A percentile compares a stretch with the other conserved stretches of the same genome.
These are phyloP conservation scores for Alternaria sp. DNA, from an alignment of 2,329 filamentous ascomycete species.

Conservation along the genomic window DNA sequence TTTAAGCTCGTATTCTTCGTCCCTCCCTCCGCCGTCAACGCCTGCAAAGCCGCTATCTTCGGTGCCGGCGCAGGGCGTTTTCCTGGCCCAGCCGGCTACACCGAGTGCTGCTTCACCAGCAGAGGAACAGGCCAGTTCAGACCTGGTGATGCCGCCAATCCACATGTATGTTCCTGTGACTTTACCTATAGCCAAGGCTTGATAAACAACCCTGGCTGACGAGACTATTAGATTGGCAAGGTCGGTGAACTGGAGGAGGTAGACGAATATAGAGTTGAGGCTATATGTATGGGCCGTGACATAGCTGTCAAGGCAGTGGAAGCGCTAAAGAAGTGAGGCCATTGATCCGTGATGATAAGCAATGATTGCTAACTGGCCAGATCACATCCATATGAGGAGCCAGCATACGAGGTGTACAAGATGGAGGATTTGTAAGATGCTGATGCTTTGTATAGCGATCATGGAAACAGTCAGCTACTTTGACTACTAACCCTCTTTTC, in stretches of 20 bases:
- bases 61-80: slow-evolving; percentile 56
- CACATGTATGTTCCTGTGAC: slow-evolving; percentile 52
- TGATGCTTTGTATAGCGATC: not conserved
- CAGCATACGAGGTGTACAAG: slow-evolving; percentile 58
- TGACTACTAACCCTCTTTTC: not conserved
- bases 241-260: slow-evolving; percentile 66
- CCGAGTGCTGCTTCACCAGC: slow-evolving; percentile 54
- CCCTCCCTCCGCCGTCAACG: slow-evolving; percentile 49
- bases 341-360: not conserved
- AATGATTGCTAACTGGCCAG: slow-evolving; percentile 33
- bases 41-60: slow-evolving; percentile 57
- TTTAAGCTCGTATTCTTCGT: slow-evolving; percentile 59
- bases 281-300: slow-evolving; percentile 67
- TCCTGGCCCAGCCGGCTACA: slow-evolving; percentile 55
- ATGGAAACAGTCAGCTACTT: not conserved
- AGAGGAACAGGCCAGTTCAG: slow-evolving; percentile 71
- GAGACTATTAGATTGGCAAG: slow-evolving; percentile 59
- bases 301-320: slow-evolving; percentile 65
- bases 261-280: slow-evolving; percentile 70
- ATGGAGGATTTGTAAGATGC: slow-evolving; percentile 54
- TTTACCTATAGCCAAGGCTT: not conserved
- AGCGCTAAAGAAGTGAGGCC: slow-evolving; percentile 67
- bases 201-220: not conserved
- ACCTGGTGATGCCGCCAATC: slow-evolving; percentile 68
- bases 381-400: slow-evolving; percentile 58